Evolutionary conservation across 1,139 yeast genomes (phyloP).

Genomic region (Debaryomyces sp.): DNA sequence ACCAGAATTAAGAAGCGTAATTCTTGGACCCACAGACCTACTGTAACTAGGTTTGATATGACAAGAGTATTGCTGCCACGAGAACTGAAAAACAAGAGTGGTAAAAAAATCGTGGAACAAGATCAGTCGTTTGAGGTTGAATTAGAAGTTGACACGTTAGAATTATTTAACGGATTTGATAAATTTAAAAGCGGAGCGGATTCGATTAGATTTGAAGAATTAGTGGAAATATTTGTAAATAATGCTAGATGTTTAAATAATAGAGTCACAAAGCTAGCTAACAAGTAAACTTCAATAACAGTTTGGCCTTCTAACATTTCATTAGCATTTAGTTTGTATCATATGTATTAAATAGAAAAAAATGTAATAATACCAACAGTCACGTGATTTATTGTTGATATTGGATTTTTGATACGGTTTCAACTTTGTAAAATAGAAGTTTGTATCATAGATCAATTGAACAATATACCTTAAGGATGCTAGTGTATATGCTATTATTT

Average conservation of each 20-base stretch:
- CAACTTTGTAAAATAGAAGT: not conserved
- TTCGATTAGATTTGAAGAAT: conserved; percentile 65
- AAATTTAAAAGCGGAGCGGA: conserved; percentile 51
- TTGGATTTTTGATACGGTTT: not conserved
- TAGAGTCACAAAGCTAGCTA: conserved; percentile 49
- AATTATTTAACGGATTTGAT: conserved; percentile 65
- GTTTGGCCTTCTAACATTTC: not conserved
- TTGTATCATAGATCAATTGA: not conserved
- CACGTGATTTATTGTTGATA: conserved; percentile 6
- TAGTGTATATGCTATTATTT: conserved; percentile 2
- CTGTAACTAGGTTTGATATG: conserved; percentile 70
- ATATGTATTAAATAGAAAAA: conserved; percentile 3
- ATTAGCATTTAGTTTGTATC: conserved; percentile 3
- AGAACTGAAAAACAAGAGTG: conserved; percentile 45
- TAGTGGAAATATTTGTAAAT: conserved; percentile 71
- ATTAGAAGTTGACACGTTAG: conserved; percentile 70
- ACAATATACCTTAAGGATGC: conserved; percentile 2
- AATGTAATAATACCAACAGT: not conserved
- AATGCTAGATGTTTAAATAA: conserved; percentile 61
- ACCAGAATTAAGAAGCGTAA: conserved; percentile 66
- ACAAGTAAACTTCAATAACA: conserved; percentile 11
- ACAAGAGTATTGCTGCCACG: conserved; percentile 60
- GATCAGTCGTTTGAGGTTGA: conserved; percentile 60
- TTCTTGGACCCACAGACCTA: conserved; percentile 66
- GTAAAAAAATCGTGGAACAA: conserved; percentile 41